Base-by-base conservation (phyloP, 805 yeast species). In the Saccharomycopsis microspora region DNA sequence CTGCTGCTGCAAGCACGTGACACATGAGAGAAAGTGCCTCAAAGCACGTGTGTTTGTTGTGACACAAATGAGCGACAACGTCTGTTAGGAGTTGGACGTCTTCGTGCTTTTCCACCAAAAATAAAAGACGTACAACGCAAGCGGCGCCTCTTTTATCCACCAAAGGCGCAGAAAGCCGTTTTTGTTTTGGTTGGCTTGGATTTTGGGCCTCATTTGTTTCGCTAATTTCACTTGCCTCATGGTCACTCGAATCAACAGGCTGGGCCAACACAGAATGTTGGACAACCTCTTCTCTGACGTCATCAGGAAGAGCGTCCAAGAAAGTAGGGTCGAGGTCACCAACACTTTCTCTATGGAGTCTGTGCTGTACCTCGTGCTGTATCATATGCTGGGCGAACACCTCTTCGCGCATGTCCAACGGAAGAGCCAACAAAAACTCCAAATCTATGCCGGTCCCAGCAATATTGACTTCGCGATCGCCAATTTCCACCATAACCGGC, bases 401-500 rank as follows among this genome's bases (percentile, higher is more conserved):
- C 58, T 89, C 96, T 53, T 87, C 95, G 44, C 96, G 70, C 85
- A 89, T 84, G 46, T 85, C 93, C 41, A 86, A 95, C 0, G 97
- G 97, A 36, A 89, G 70, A 0, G 96, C 96, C 56, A 82, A 83
- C 51, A 89, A 69, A 60, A 87, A 89, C 55, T 85, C 90, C 0
- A 95, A 95, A 64, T 89, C 97, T 50, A 89, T 86, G 47, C 85
- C 96, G 3, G 95, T 80, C 0, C 93, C 95, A 39, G 89, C 75
- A 36, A 89, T 84, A 59, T 89, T 94, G 35, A 89, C 88, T 44
- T 80, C 79, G 31, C 81, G 64, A 29, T 83, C 94, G 39, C 87
- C 88, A 54, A 89, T 82, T 8, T 69, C 69, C 3, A 89, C 87
- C 67, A 72, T 74, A 0, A 84, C 69, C 0, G 94, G 89, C 10